phyloP scores from a whole-genome alignment of 345 rosid genomes.

The Brassica juncea region DNA sequence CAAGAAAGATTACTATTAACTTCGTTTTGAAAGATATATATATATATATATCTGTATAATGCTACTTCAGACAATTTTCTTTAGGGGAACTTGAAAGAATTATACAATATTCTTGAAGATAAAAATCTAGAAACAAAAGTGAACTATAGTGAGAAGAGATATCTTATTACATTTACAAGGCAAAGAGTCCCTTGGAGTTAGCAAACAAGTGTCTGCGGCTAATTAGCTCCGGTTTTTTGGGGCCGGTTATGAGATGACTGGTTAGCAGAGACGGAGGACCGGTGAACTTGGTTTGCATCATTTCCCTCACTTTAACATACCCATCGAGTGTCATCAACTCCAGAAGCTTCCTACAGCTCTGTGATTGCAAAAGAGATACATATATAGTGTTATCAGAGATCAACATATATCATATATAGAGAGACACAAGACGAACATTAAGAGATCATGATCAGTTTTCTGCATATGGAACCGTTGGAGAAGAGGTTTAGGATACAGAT shows the following conservation, averaged over 20 bases:
- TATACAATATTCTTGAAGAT: not conserved
- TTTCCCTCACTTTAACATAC: slow-evolving; percentile 61
- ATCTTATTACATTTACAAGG: slow-evolving; percentile 39
- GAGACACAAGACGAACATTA: not conserved
- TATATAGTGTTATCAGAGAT: slow-evolving; percentile 7
- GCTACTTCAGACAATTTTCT: not conserved
- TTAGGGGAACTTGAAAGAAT: not conserved
- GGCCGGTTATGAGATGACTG: slow-evolving; percentile 48
- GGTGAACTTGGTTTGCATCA: slow-evolving; percentile 52
- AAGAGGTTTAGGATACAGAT: not conserved
- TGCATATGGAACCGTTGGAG: not conserved
- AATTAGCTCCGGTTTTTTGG: slow-evolving; percentile 46
- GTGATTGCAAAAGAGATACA: not conserved
- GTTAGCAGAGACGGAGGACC: slow-evolving; percentile 58
- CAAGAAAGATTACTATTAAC: not conserved
- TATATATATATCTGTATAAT: not conserved
- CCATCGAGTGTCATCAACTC: slow-evolving; percentile 77
- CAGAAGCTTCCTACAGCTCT: slow-evolving; percentile 76
- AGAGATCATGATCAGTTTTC: slow-evolving; percentile 1
- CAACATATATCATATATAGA: not conserved
- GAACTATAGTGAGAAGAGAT: not conserved
- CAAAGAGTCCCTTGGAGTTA: slow-evolving; percentile 54
- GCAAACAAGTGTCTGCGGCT: slow-evolving; percentile 74
- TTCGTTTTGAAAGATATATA: not conserved
- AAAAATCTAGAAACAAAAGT: not conserved